Evolutionary conservation across 768 basidiomycete species (phyloP).

Genomic region (Lactifluus echinatus): DNA sequence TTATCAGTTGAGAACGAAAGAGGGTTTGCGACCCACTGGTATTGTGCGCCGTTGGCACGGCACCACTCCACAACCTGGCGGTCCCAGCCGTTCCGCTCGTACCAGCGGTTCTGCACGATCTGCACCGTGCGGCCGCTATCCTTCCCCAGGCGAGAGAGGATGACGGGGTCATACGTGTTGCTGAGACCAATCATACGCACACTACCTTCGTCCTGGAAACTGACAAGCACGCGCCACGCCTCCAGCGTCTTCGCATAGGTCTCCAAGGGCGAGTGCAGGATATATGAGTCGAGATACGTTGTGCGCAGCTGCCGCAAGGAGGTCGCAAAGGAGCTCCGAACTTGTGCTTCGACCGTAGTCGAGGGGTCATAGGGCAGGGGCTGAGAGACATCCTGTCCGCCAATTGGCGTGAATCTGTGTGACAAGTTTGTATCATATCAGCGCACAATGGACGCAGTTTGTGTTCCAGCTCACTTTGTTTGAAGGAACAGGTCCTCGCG

Average conservation of each 20-base stretch:
- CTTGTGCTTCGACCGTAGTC: conserved; percentile 46
- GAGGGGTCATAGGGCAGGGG: conserved; percentile 67
- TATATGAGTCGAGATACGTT: conserved; percentile 66
- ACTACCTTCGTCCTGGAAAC: conserved; percentile 56
- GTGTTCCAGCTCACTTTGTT: conserved; percentile 49
- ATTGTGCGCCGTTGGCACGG: conserved; percentile 50
- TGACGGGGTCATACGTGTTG: conserved; percentile 59
- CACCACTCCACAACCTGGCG: conserved; percentile 56
- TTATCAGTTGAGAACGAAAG: background rate
- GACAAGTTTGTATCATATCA: background rate
- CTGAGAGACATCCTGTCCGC: conserved; percentile 60
- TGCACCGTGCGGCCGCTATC: conserved; percentile 45
- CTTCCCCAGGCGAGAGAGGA: conserved; percentile 45
- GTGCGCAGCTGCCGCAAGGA: conserved; percentile 66
- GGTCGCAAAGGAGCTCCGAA: conserved; percentile 48
- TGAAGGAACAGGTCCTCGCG: conserved; percentile 71
- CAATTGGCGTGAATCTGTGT: conserved; percentile 60
- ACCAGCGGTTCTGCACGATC: conserved; percentile 83
- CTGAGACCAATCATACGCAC: conserved; percentile 63
- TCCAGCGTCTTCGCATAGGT: conserved; percentile 51
- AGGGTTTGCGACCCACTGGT: conserved; percentile 45
- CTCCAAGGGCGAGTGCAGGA: conserved; percentile 68
- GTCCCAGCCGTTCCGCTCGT: conserved; percentile 74
- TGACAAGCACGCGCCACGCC: conserved; percentile 58
- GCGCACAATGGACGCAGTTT: background rate